Conservation (phyloP, 768 basidiomycete genomes). For the Rhodotorula kratochvilovae region DNA sequence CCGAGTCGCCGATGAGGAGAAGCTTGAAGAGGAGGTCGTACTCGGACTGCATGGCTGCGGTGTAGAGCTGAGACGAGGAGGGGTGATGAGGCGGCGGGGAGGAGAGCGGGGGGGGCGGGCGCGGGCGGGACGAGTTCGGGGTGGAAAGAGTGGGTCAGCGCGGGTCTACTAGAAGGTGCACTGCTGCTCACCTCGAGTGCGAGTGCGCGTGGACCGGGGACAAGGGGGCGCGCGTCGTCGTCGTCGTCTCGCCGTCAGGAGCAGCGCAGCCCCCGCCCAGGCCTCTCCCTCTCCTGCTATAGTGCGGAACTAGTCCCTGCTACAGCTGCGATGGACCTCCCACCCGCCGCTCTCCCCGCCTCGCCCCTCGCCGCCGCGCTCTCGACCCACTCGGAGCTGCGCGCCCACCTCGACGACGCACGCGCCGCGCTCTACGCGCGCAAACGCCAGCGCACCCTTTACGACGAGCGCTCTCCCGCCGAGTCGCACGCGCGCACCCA, state of each 20-base stretch:
- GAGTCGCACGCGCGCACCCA: neutral
- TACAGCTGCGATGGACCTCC: too few relatives aligned
- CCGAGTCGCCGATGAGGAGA: constrained; percentile 48
- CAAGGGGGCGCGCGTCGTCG: too few relatives aligned
- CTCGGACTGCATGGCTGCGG: constrained; percentile 55
- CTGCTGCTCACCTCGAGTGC: neutral
- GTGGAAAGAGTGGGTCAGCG: too few relatives aligned
- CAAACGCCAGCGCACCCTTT: neutral
- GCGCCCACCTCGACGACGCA: neutral
- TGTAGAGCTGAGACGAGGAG: neutral
- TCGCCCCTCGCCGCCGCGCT: neutral
- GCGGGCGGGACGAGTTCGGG: neutral
- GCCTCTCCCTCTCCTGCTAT: too few relatives aligned
- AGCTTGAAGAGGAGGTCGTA: constrained; percentile 83
- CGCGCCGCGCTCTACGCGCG: neutral
- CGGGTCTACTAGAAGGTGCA: neutral
- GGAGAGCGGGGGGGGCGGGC: neutral
- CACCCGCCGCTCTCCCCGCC: too few relatives aligned
- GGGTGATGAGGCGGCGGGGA: neutral
- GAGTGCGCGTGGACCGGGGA: neutral
- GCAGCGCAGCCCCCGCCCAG: too few relatives aligned
- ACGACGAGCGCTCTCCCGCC: neutral
- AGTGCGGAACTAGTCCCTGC: too few relatives aligned
- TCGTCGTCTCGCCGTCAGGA: too few relatives aligned
- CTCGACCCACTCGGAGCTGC: neutral